phyloP scores from a whole-genome alignment of 208 protist species.

The Acanthamoeba culbertsoni region DNA sequence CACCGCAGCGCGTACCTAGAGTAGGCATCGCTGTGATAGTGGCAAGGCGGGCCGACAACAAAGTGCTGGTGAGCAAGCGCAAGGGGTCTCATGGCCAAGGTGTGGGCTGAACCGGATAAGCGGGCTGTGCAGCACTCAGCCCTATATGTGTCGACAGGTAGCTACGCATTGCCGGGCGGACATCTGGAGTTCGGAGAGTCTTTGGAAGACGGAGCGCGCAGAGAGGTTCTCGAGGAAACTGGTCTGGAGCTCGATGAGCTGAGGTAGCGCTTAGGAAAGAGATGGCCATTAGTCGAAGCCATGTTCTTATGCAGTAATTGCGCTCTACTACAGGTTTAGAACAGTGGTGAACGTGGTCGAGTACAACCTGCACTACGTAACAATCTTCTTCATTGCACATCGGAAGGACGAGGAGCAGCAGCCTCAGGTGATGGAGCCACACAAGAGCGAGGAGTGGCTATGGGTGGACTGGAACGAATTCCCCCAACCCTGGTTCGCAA shows the following conservation, averaged over 20 bases:
- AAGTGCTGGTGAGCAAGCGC: slow-evolving; percentile 15
- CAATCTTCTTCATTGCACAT: not conserved
- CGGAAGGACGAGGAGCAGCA: not conserved
- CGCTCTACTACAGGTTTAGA: not conserved
- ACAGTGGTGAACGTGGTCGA: not conserved
- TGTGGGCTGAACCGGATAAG: not conserved
- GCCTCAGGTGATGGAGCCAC: not conserved
- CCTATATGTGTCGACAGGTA: not conserved
- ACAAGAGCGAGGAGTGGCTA: not conserved
- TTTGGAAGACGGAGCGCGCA: not conserved
- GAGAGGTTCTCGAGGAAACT: slow-evolving; percentile 18
- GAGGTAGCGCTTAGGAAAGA: not conserved
- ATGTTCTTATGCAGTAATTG: not conserved
- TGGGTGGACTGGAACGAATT: slow-evolving; percentile 1
- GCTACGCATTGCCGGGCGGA: not conserved
- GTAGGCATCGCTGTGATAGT: not conserved
- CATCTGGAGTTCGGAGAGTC: not conserved
- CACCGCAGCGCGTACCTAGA: not conserved
- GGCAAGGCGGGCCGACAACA: not conserved
- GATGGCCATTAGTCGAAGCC: not conserved
- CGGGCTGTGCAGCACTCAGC: no score
- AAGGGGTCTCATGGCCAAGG: slow-evolving; percentile 6
- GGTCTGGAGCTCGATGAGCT: not conserved
- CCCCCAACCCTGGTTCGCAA: not conserved
- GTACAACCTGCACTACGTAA: not conserved